These are phyloP conservation scores for Leishmania tarentolae DNA, from an alignment of 208 protist species.

Conservation along the genomic window DNA sequence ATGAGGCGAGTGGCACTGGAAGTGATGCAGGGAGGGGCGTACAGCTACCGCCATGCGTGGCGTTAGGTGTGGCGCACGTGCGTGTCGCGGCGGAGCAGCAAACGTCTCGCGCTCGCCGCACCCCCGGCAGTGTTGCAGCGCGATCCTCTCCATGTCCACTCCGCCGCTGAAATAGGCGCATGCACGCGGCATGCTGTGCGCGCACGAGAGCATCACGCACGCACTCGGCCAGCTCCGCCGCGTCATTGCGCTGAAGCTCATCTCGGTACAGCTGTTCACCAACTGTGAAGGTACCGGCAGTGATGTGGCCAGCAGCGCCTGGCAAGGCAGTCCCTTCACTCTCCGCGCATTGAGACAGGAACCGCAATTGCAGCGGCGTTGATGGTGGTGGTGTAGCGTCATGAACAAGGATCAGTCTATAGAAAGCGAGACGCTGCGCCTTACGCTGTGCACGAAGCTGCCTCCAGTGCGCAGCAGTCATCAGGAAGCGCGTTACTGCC, in stretches of 20 bases:
- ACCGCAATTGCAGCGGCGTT: background rate
- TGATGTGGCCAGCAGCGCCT: background rate
- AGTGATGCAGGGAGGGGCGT: background rate
- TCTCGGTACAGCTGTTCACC: background rate
- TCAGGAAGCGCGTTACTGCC: background rate
- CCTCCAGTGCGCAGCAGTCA: constrained; percentile 1
- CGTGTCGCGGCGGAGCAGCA: background rate
- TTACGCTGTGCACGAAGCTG: constrained; percentile 2
- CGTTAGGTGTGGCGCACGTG: background rate
- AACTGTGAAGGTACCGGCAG: background rate
- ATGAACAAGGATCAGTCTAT: background rate
- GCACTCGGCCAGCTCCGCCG: constrained; percentile 3
- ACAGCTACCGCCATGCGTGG: background rate
- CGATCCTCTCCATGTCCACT: background rate
- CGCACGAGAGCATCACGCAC: constrained; percentile 7
- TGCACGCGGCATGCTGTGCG: background rate
- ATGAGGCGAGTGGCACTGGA: background rate
- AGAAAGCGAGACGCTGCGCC: background rate
- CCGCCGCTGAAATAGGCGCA: background rate
- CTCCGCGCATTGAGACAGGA: background rate
- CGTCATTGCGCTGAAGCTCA: constrained; percentile 4
- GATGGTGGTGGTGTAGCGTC: background rate
- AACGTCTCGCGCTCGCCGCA: background rate
- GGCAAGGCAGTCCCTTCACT: background rate
- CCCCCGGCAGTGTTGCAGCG: background rate